Evolutionary conservation across 192 early-diverging fungal genomes (phyloP).

Genomic region (Backusella parvicylindrica): DNA sequence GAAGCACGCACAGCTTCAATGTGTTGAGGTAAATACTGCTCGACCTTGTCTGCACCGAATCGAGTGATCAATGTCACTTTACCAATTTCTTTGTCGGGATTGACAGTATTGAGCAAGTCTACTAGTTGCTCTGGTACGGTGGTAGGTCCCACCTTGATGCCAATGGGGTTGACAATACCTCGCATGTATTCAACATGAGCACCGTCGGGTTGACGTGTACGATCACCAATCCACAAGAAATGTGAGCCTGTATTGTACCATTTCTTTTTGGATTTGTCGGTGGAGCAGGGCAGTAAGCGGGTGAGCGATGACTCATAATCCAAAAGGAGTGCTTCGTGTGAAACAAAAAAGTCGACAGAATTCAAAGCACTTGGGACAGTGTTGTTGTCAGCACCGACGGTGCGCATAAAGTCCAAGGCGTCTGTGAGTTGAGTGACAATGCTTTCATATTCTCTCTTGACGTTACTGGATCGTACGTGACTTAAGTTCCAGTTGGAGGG

Average conservation of each 20-base stretch:
- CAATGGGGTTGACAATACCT: constrained; percentile 96
- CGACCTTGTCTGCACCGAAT: constrained; percentile 86
- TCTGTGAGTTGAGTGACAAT: constrained; percentile 87
- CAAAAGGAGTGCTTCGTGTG: constrained; percentile 93
- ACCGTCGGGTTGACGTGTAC: constrained; percentile 91
- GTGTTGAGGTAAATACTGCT: constrained; percentile 78
- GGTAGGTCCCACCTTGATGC: constrained; percentile 92
- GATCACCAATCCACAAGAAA: constrained; percentile 98
- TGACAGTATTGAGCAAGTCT: constrained; percentile 79
- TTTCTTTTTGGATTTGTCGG: constrained; percentile 43
- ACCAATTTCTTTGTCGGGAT: constrained; percentile 82
- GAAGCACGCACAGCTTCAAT: constrained; percentile 87
- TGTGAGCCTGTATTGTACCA: constrained; percentile 95
- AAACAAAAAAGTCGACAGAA: constrained; percentile 89
- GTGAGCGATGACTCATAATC: constrained; percentile 92
- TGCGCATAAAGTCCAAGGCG: constrained; percentile 91
- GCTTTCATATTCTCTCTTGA: constrained; percentile 83
- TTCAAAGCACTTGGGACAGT: constrained; percentile 46
- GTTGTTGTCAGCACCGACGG: constrained; percentile 78
- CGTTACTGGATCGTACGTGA: constrained; percentile 77
- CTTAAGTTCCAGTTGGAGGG: constrained; percentile 86
- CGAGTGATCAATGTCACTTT: constrained; percentile 96
- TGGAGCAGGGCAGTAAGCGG: constrained; percentile 50
- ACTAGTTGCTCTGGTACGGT: constrained; percentile 87
- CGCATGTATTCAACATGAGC: constrained; percentile 97